These are phyloP conservation scores for Annulohypoxylon maeteangense DNA, from an alignment of 495 filamentous ascomycete species.

Conservation along the genomic window DNA sequence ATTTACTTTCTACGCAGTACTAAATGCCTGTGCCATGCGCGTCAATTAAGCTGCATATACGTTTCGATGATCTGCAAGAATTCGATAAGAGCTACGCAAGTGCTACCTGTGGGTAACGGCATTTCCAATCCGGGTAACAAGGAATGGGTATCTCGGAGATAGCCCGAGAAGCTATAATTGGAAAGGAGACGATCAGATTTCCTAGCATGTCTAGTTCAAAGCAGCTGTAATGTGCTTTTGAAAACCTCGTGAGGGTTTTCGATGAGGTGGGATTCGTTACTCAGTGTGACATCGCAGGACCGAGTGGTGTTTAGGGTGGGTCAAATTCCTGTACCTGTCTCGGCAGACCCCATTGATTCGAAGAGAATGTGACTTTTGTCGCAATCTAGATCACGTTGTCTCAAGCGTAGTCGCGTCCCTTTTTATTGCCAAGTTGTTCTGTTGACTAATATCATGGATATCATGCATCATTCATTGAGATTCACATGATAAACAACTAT, in stretches of 20 bases:
- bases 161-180: constrained; percentile 5
- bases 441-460: background rate
- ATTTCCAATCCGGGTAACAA: constrained; percentile 9
- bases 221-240: constrained; percentile 23
- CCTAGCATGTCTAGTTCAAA: background rate
- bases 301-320: background rate
- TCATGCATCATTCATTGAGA: background rate
- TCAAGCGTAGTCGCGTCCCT: constrained; percentile 3
- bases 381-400: constrained; percentile 1
- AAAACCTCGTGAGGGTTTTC: background rate
- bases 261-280: constrained; percentile 13
- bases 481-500: background rate
- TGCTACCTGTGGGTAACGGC: constrained; percentile 27
- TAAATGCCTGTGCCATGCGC: background rate
- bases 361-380: background rate
- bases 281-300: constrained; percentile 21
- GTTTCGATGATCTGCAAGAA: constrained; percentile 13
- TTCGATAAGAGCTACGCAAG: constrained; percentile 16
- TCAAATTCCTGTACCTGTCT: background rate
- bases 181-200: background rate
- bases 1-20: no score
- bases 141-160: background rate
- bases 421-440: background rate
- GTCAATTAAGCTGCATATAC: background rate
- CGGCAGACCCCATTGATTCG: background rate